These are phyloP conservation scores for Myxozyma mucilagina DNA, from an alignment of 805 yeast species.

Conservation along the genomic window DNA sequence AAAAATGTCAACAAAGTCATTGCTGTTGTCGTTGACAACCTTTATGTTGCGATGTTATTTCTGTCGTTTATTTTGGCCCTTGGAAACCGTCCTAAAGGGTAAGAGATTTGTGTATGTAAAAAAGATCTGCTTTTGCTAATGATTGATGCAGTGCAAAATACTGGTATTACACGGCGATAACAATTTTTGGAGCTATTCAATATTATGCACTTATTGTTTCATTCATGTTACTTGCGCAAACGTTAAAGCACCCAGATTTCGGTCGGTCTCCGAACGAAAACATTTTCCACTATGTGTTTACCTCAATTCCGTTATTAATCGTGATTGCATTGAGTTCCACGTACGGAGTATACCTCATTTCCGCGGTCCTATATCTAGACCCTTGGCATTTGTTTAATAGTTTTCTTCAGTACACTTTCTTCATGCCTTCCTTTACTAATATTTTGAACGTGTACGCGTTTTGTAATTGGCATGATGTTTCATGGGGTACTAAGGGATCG, in stretches of 20 bases:
- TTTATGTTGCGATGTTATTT: conserved; percentile 57
- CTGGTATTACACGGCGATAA: conserved; percentile 54
- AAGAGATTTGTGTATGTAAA: not conserved
- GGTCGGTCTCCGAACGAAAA: conserved; percentile 35
- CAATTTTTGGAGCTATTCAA: conserved; percentile 61
- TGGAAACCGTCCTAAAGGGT: conserved; percentile 64
- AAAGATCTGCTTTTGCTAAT: not conserved
- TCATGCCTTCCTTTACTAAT: conserved; percentile 55
- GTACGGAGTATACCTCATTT: conserved; percentile 59
- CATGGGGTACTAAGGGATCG: conserved; percentile 76
- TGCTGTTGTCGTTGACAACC: conserved; percentile 48
- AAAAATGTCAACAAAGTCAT: conserved; percentile 19
- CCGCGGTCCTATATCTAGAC: conserved; percentile 60
- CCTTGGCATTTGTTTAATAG: conserved; percentile 56
- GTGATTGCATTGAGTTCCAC: conserved; percentile 63
- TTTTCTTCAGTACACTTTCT: conserved; percentile 49
- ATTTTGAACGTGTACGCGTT: conserved; percentile 66
- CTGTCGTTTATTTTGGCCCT: conserved; percentile 63
- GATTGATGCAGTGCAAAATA: conserved; percentile 44
- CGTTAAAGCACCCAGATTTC: conserved; percentile 45
- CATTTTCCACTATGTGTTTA: conserved; percentile 37
- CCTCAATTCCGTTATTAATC: conserved; percentile 50
- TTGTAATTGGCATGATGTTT: conserved; percentile 69
- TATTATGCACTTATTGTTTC: conserved; percentile 61
- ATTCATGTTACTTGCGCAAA: conserved; percentile 56